Evolutionary conservation across 2,329 filamentous ascomycete genomes (phyloP).

Genomic region (Helotiales sp.): DNA sequence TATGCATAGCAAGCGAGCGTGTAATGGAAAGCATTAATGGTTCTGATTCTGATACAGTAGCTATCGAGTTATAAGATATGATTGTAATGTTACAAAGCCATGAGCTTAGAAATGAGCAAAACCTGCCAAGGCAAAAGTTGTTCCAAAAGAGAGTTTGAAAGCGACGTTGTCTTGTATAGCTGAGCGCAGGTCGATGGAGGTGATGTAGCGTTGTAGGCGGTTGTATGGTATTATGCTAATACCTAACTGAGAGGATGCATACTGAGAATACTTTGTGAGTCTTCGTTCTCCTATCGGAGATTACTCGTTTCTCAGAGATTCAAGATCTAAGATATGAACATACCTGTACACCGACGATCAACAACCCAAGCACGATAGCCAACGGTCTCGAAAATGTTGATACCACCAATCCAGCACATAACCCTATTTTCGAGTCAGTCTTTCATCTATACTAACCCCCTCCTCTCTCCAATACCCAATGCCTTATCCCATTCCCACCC

Average conservation of each 20-base stretch:
- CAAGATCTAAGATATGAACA: not conserved
- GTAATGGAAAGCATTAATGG: not conserved
- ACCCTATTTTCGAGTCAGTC: slow-evolving; percentile 14
- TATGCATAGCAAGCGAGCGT: slow-evolving; percentile 6
- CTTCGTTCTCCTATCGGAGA: not conserved
- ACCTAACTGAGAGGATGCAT: slow-evolving; percentile 47
- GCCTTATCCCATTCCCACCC: not conserved
- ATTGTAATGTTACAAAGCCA: not conserved
- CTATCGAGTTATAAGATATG: no score
- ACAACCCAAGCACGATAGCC: slow-evolving; percentile 64
- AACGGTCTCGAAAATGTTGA: slow-evolving; percentile 71
- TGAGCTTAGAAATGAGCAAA: slow-evolving; percentile 54
- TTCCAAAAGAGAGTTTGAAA: slow-evolving; percentile 59
- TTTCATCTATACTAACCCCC: not conserved
- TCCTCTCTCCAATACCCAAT: not conserved
- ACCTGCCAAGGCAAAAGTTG: slow-evolving; percentile 70
- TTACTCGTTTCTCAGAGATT: not conserved
- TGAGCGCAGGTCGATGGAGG: slow-evolving; percentile 47
- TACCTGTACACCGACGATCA: slow-evolving; percentile 52
- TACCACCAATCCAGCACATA: slow-evolving; percentile 50
- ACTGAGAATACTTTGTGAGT: slow-evolving; percentile 36
- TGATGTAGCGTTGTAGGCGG: slow-evolving; percentile 49
- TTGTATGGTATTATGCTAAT: slow-evolving; percentile 44
- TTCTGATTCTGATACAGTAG: not conserved
- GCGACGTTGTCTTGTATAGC: slow-evolving; percentile 38